A percentile compares a stretch with the other conserved stretches of the same genome.
phyloP scores from a whole-genome alignment of 306 rosid species.

The Fagus sylvatica region DNA sequence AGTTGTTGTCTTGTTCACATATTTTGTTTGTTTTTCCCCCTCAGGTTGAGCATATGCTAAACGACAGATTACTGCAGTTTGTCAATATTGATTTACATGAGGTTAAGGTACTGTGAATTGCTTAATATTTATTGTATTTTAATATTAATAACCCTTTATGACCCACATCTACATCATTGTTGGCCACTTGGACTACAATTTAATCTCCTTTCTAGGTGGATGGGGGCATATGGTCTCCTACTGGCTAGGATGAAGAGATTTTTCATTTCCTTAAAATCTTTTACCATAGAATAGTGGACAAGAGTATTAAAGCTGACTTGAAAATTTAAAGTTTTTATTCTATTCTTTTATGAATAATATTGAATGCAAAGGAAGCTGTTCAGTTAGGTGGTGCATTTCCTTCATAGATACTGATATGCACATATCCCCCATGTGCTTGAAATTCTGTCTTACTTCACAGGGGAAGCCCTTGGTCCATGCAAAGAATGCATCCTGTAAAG shows the following conservation, averaged over 20 bases:
- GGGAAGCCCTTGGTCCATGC: background rate
- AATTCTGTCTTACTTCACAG: background rate
- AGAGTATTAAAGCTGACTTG: background rate
- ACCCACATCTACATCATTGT: constrained; percentile 16
- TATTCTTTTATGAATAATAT: background rate
- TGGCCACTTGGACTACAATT: background rate
- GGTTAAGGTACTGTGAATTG: constrained; percentile 72
- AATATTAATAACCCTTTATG: background rate
- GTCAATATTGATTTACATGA: constrained; percentile 91
- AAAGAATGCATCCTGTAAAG: background rate
- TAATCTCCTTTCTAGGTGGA: background rate
- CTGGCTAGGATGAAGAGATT: constrained; percentile 6
- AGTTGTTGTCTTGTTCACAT: constrained; percentile 33
- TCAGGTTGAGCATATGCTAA: constrained; percentile 98
- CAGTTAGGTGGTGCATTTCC: background rate
- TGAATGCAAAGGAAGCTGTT: background rate
- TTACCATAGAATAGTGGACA: background rate
- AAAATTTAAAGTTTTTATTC: background rate
- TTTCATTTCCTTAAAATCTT: background rate
- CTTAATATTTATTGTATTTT: background rate
- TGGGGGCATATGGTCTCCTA: constrained; percentile 4
- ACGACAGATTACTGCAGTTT: constrained; percentile 95
- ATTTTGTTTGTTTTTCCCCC: constrained; percentile 17
- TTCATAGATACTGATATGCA: background rate
- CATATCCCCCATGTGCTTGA: background rate